phyloP scores from a whole-genome alignment of 2,329 filamentous ascomycete genomes.

The Monosporascus sp. region DNA sequence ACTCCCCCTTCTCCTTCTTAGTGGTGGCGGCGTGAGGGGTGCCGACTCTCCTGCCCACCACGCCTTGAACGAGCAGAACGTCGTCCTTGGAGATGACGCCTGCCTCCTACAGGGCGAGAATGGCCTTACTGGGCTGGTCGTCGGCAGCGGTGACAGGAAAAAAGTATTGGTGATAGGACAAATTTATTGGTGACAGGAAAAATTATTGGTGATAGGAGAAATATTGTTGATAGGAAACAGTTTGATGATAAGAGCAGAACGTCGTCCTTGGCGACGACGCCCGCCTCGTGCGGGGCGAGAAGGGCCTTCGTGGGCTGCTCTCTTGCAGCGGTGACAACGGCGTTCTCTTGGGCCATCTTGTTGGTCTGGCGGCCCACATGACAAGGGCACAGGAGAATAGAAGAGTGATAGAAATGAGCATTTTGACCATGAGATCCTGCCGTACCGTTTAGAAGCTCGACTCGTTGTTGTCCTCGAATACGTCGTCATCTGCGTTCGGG shows the following conservation, averaged over 20 bases:
- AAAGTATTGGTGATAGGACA: neutral
- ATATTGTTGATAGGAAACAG: neutral
- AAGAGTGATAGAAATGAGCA: too few species aligned
- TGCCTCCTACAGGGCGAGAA: neutral
- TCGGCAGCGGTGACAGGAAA: neutral
- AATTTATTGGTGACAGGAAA: neutral
- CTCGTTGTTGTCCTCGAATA: too few species aligned
- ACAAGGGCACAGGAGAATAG: too few species aligned
- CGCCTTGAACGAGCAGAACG: neutral
- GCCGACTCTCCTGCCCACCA: too few species aligned
- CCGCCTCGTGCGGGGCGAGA: neutral
- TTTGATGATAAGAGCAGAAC: neutral
- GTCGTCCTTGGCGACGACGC: neutral
- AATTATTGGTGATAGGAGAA: slow-evolving; percentile 3
- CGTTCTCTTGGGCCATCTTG: slow-evolving; percentile 26
- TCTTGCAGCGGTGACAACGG: neutral
- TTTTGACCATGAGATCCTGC: too few species aligned
- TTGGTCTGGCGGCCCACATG: slow-evolving; percentile 31
- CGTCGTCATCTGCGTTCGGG: too few species aligned
- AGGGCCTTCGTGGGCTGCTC: neutral
- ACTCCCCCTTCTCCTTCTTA: too few species aligned
- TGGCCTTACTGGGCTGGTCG: neutral
- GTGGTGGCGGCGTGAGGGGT: too few species aligned
- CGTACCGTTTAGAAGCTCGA: too few species aligned
- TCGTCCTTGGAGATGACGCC: too few species aligned